These are phyloP conservation scores for Sanghuangporus weigelae DNA, from an alignment of 1,284 basidiomycete genomes.

Conservation along the genomic window DNA sequence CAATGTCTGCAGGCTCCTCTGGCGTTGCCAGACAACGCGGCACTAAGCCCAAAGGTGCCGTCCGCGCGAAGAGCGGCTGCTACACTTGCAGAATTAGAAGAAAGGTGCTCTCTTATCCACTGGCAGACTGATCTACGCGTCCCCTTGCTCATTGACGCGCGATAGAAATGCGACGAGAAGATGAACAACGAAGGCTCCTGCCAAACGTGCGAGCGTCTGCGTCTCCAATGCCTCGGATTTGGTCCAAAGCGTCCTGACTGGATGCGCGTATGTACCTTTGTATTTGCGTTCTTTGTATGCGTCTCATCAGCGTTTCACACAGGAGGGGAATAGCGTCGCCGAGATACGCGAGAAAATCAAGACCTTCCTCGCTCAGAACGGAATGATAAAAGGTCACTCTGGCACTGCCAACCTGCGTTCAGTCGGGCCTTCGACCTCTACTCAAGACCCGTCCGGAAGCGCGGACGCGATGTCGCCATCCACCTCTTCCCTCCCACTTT, in stretches of 20 bases:
- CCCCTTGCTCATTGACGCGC: constrained; percentile 12
- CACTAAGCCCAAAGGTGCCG: constrained; percentile 55
- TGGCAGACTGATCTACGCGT: constrained; percentile 16
- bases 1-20: background rate
- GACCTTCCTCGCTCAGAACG: constrained; percentile 66
- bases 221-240: constrained; percentile 81
- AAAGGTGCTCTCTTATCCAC: constrained; percentile 47
- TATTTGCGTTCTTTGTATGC: constrained; percentile 11
- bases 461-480: background rate
- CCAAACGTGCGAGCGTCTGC: constrained; percentile 69
- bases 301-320: constrained; percentile 5
- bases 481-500: background rate
- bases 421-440: background rate
- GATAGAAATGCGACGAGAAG: constrained; percentile 79
- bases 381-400: constrained; percentile 82
- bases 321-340: constrained; percentile 66
- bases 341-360: constrained; percentile 73
- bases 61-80: constrained; percentile 78
- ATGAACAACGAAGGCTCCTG: constrained; percentile 57
- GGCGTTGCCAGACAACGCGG: background rate
- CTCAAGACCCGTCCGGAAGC: background rate
- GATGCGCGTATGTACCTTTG: constrained; percentile 50
- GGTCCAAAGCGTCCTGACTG: constrained; percentile 80
- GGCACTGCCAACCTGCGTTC: background rate
- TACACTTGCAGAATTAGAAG: constrained; percentile 80